A percentile compares a stretch with the other conserved stretches of the same genome.
Conservation (phyloP, 805 yeast genomes). For the Candida mattraensis region DNA sequence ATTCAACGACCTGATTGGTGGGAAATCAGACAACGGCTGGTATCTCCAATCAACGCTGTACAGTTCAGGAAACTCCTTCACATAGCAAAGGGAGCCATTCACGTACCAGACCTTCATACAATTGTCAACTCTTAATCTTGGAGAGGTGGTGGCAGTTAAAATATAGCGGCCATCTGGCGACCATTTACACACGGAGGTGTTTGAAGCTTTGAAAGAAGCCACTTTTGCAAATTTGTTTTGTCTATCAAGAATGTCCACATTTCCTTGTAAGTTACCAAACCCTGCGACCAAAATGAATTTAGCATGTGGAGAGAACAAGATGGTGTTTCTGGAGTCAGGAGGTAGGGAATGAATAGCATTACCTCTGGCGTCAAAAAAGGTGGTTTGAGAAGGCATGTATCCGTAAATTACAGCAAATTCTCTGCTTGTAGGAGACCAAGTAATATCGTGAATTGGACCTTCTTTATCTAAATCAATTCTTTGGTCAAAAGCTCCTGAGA, state of each 20-base stretch:
- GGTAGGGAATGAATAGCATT: constrained; percentile 81
- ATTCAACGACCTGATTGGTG: constrained; percentile 48
- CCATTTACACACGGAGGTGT: constrained; percentile 97
- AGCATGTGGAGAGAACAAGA: constrained; percentile 92
- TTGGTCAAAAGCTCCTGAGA: constrained; percentile 89
- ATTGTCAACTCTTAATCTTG: constrained; percentile 95
- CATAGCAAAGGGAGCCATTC: constrained; percentile 75
- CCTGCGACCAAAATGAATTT: constrained; percentile 92
- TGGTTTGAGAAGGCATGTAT: constrained; percentile 94
- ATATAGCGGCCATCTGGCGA: constrained; percentile 94
- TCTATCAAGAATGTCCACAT: constrained; percentile 92
- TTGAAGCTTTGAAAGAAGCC: constrained; percentile 83
- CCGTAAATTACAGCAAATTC: constrained; percentile 98
- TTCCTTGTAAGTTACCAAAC: constrained; percentile 96
- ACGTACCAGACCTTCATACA: constrained; percentile 94
- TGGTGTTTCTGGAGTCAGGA: constrained; percentile 84
- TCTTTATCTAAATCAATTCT: constrained; percentile 85
- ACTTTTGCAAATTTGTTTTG: constrained; percentile 79
- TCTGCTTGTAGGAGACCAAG: constrained; percentile 95
- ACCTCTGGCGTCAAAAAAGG: constrained; percentile 94
- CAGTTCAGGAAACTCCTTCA: constrained; percentile 79
- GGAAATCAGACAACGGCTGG: constrained; percentile 52
- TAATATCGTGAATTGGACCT: constrained; percentile 96
- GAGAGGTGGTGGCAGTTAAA: constrained; percentile 94
- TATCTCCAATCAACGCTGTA: constrained; percentile 85